Evolutionary conservation across 1,139 yeast genomes (phyloP).

Genomic region (Yamadazyma diddensiae): DNA sequence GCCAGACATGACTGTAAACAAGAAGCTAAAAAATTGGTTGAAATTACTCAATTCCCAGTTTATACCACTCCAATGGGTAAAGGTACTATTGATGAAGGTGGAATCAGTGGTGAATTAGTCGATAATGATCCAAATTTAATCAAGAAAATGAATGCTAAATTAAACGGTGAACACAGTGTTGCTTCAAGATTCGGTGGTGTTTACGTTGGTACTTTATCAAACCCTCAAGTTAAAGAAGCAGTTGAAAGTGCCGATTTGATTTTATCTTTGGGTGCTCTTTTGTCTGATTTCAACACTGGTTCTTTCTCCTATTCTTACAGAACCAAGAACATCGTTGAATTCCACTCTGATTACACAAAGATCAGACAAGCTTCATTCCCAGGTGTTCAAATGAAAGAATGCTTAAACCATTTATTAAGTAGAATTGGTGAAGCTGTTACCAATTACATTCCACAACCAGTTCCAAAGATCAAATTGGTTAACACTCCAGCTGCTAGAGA

Average conservation of each 20-base stretch:
- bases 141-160: constrained; percentile 23
- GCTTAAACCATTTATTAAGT: constrained; percentile 47
- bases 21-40: constrained; percentile 63
- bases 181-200: constrained; percentile 82
- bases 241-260: constrained; percentile 79
- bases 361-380: constrained; percentile 74
- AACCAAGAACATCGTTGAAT: constrained; percentile 78
- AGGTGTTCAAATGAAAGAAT: constrained; percentile 74
- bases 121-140: constrained; percentile 27
- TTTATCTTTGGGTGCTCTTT: constrained; percentile 74
- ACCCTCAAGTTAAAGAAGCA: constrained; percentile 70
- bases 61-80: constrained; percentile 92
- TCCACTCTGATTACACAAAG: constrained; percentile 86
- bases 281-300: constrained; percentile 89
- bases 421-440: constrained; percentile 34
- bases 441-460: constrained; percentile 43
- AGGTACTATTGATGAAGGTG: constrained; percentile 68
- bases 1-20: constrained; percentile 67
- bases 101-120: constrained; percentile 26
- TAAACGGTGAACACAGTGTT: constrained; percentile 20
- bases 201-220: constrained; percentile 76
- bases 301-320: constrained; percentile 80
- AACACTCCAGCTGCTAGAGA: constrained; percentile 27
- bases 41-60: constrained; percentile 74
- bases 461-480: constrained; percentile 41